Evolutionary conservation across 2,329 filamentous ascomycete species (phyloP), one percentile per base, ranked within the genome.

Genomic region (Elsinoe perseae): DNA sequence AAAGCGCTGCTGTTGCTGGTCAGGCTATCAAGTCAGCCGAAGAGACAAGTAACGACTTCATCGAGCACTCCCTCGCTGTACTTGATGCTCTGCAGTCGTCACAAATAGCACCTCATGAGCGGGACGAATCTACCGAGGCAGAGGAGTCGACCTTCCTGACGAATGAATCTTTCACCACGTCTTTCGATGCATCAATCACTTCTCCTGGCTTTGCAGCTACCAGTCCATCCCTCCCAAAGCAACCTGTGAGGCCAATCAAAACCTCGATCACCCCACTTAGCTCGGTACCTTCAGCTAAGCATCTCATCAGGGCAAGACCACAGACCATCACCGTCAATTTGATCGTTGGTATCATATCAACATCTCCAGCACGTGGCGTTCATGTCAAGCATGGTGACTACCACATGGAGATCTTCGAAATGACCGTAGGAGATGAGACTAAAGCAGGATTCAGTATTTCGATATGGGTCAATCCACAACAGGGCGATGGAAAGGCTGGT

Each of bases 341-440:
- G 4, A 79, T 96, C n/a, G 87, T 84, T 9, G 88, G 85, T 2
- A 76, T 96, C 46, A 84, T 95, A 59, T 83, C 85, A 10, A 78
- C 89, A 50, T 78, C 85, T 0, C 77, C 83, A 34, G 77, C 86
- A 1, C 82, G 87, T 21, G 78, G 78, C 1, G 81, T 95, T 18
- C 80, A 75, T 27, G 88, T 90, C 0, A 78, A 80, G 36, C 84
- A 80, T 73, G 75, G 72, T 54, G 57, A 28, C 30, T 55, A 50
- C 54, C 70, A 75, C 42, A 77, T 85, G 53, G 80, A 86, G 4
- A 77, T 95, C 2, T 74, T 92, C 38, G 89, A 95, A 69, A 70
- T 93, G 1, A 75, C 91, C 1, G 82, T 96, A 1, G 91, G 87
- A 4, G 92, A 97, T 68, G 87, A 95, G 53, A 95, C 90, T 0